Base-by-base conservation (phyloP, 495 filamentous ascomycete species). In the Friedmanniomyces endolithicus region DNA sequence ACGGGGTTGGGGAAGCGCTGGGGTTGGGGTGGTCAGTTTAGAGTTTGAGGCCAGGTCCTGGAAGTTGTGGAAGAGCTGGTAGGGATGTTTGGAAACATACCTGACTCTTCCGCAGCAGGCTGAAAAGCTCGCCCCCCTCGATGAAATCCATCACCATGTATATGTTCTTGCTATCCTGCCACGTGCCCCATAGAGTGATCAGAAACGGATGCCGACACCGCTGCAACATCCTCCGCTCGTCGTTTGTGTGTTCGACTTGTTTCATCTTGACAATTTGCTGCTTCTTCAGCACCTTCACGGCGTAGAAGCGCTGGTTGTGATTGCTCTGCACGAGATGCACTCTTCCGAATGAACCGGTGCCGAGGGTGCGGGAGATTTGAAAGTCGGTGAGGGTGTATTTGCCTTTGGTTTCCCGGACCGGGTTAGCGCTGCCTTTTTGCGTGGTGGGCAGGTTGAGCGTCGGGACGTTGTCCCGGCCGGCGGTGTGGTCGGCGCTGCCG, bases 111-210 rank as follows among this genome's bases (percentile, higher is more conserved):
- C 94, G 80, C 53, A 98, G 73, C 61, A 97, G 67, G 64, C 90
- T 96, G 70, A 98, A 98, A 48, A 98, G 74, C 74, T 98, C 94
- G 53, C 92, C 92, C 61, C 92, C 92, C 70, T 98, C 94, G n/a
- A 98, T 87, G 73, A 98, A 98, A 65, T 97, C 92, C 92, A 98
- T 97, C 60, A 98, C 92, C 92, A 98, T 97, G 75, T 98, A 98
- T 20, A 98, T 72, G 66, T 98, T 97, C 67, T 82, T 84, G 19
- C 86, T 77, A 61, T 97, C 94, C 68, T 97, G 89, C 68, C 95
- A 98, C 17, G 92, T 98, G 33, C 94, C 94, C 94, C 94, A 97
- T 44, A 98, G 71, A 1, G 94, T 97, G 64, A 98, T 90, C 46
- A 98, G 75, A 72, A 98, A 98, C 0, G 92, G 90, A 72, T 98